Conservation (phyloP, 768 basidiomycete species). For the Infundibulicybe gibba region DNA sequence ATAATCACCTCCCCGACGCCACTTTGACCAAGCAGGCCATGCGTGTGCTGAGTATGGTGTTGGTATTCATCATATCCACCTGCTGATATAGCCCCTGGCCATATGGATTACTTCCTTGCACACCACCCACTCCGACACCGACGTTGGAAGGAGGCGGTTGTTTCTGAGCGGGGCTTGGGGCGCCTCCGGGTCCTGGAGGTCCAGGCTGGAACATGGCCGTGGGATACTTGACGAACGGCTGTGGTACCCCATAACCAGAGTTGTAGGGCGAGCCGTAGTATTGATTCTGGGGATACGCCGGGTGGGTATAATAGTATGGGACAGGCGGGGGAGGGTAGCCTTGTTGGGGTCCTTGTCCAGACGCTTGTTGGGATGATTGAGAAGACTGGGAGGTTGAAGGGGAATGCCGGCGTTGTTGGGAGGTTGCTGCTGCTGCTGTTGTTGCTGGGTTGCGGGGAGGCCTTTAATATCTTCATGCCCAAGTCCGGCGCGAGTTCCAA, state of each 20-base stretch:
- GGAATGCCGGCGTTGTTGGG: constrained; percentile 43
- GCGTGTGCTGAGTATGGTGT: constrained; percentile 57
- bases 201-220: constrained; percentile 65
- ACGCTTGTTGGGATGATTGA: constrained; percentile 53
- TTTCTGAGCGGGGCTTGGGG: constrained; percentile 62
- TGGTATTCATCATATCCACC: constrained; percentile 42
- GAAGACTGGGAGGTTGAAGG: constrained; percentile 51
- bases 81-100: constrained; percentile 65
- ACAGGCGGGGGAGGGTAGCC: constrained; percentile 57
- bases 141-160: constrained; percentile 52
- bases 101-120: constrained; percentile 55
- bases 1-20: constrained; percentile 14
- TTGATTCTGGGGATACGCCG: constrained; percentile 73
- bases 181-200: constrained; percentile 59
- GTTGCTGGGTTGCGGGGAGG: constrained; percentile 56
- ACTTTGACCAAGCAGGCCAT: constrained; percentile 20
- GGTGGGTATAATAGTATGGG: constrained; percentile 54
- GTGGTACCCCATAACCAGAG: constrained; percentile 53
- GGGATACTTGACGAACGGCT: constrained; percentile 76
- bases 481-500: constrained; percentile 60
- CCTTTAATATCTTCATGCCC: constrained; percentile 78
- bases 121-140: constrained; percentile 40
- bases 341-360: constrained; percentile 63
- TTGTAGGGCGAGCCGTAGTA: constrained; percentile 73
- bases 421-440: constrained; percentile 23